Conservation (phyloP, 148 eudicot genomes). For the Oxyria digyna region DNA sequence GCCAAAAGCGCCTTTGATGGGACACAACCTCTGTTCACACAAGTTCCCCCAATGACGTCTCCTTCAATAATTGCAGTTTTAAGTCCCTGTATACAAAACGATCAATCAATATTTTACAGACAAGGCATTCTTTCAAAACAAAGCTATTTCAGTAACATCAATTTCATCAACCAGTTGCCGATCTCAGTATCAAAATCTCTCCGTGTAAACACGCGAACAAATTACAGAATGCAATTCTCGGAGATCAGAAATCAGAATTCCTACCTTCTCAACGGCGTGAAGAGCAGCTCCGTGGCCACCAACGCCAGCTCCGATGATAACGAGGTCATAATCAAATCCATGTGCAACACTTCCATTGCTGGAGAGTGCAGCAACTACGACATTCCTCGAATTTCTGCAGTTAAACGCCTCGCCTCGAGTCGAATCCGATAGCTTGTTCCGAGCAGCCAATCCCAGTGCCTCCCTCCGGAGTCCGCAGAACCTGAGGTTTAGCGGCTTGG, state of each 20-base stretch:
- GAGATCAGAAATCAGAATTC: background rate
- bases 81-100: conserved; percentile 71
- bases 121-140: background rate
- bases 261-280: conserved; percentile 93
- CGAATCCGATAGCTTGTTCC: conserved; percentile 10
- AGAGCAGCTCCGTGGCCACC: conserved; percentile 99
- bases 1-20: conserved; percentile 99
- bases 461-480: conserved; percentile 76
- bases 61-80: conserved; percentile 99
- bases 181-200: background rate
- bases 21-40: conserved; percentile 99
- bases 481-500: conserved; percentile 36
- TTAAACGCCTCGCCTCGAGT: conserved; percentile 11
- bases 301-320: conserved; percentile 93
- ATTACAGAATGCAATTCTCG: background rate
- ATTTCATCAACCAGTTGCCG: background rate
- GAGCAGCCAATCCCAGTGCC: conserved; percentile 24
- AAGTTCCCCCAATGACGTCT: conserved; percentile 98
- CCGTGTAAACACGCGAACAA: background rate
- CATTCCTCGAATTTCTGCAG: conserved; percentile 10
- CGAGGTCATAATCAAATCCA: conserved; percentile 75
- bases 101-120: background rate
- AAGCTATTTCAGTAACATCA: background rate
- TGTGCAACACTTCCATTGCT: conserved; percentile 39
- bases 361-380: conserved; percentile 29